Evolutionary conservation across 129 eudicot genomes (phyloP), one percentile per base, ranked within the genome.

Genomic region (Oenanthe sinensis): DNA sequence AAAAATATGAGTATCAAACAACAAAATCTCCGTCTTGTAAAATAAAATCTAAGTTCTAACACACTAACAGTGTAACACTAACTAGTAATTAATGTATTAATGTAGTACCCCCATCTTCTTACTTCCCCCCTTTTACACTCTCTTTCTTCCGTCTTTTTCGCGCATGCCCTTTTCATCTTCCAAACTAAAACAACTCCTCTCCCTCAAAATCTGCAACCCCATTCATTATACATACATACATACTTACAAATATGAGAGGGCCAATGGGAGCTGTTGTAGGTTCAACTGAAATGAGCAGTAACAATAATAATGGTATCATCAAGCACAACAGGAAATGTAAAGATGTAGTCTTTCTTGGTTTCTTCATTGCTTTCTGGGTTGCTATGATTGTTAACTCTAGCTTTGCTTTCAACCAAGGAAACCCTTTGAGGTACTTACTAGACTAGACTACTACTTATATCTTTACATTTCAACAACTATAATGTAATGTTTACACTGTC

Each of bases 301-400:
- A 33, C 1, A 33, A 62, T 58, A 58, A 58, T 15, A 49, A 26
- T 40, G 80, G 81, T 28, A 65, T 92, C 85, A 95, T 90, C 24
- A 95, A 85, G 72, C 94, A 90, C 80, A 88, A 83, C 80, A 88
- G 99, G 75, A 92, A 90, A 84, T 95, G 99, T 79, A 90, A 87
- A 85, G 99, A 95, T 77, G 81, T 95, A 22, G 91, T 83, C 47
- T 95, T 95, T 83, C 90, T 95, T 70, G 89, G 92, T 2, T 82
- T 92, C 87, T 95, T 95, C 84, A 84, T 90, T 84, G 90, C 86
- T 72, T 95, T 95, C 78, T 92, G 97, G 99, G 86, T 92, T 55
- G 96, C 90, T 74, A 88, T 95, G 92, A 89, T 95, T 88, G 97
- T 95, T 33, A 92, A 95, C 79, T 92, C 96, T 49, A 90, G 96